phyloP scores from a whole-genome alignment of 2,329 filamentous ascomycete genomes.

The Arthrobotrys pseudoclavata region DNA sequence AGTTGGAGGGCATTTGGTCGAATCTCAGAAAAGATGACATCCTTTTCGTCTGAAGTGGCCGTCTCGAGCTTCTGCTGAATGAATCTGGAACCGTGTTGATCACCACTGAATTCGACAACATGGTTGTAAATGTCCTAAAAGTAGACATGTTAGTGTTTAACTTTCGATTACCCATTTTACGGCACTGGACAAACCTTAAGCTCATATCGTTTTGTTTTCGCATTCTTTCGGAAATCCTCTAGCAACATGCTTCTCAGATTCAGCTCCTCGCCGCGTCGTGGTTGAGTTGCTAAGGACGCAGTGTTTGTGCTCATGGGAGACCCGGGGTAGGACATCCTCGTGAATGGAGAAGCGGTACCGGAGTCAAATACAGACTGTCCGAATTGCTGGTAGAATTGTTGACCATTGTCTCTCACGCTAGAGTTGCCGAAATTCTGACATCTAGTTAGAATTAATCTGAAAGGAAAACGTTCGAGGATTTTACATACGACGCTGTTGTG shows the following conservation, averaged over 20 bases:
- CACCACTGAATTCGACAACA: constrained; percentile 93
- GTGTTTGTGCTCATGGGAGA: constrained; percentile 64
- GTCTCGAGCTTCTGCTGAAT: constrained; percentile 93
- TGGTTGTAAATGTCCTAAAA: constrained; percentile 82
- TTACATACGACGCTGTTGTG: constrained; percentile 57
- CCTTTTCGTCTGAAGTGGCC: constrained; percentile 96
- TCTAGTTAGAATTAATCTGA: constrained; percentile 56
- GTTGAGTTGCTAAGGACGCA: constrained; percentile 64
- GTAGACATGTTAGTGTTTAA: constrained; percentile 56
- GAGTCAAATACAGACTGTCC: constrained; percentile 54
- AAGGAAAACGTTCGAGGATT: background rate
- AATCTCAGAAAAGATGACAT: constrained; percentile 89
- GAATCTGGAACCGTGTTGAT: constrained; percentile 94
- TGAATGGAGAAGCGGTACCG: constrained; percentile 63
- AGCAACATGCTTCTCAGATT: constrained; percentile 79
- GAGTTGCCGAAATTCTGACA: constrained; percentile 64
- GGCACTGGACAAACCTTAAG: constrained; percentile 73
- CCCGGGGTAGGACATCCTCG: constrained; percentile 65
- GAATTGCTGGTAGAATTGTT: constrained; percentile 49
- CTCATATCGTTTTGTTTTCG: constrained; percentile 82
- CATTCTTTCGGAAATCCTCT: constrained; percentile 82
- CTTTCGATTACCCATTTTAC: background rate
- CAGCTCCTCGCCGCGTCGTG: constrained; percentile 72
- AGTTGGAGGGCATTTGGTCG: constrained; percentile 85
- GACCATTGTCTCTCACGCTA: constrained; percentile 55